Evolutionary conservation across 2,329 filamentous ascomycete species (phyloP).

Genomic region (Parastagonospora nodorum): DNA sequence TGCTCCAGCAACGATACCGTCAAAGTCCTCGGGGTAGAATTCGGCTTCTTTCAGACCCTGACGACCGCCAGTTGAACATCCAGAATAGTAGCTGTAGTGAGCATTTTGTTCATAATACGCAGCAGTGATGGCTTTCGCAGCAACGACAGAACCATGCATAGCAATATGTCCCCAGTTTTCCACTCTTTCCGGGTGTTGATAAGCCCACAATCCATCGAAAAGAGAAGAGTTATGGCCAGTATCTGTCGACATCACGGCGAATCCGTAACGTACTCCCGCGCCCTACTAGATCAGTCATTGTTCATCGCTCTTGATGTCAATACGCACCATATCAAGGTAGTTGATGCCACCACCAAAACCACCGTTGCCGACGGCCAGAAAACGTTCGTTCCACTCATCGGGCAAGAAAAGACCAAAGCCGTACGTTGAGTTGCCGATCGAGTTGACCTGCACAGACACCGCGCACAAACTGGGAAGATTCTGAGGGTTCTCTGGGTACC

Average conservation of each 20-base stretch:
- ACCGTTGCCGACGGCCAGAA: slow-evolving; percentile 52
- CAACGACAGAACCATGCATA: slow-evolving; percentile 55
- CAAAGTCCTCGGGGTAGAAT: slow-evolving; percentile 61
- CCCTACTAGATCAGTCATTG: slow-evolving; percentile 13
- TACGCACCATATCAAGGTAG: slow-evolving; percentile 54
- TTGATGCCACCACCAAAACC: slow-evolving; percentile 56
- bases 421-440: slow-evolving; percentile 41
- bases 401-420: slow-evolving; percentile 48
- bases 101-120: slow-evolving; percentile 55
- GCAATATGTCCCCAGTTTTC: slow-evolving; percentile 48
- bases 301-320: no score
- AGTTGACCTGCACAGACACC: slow-evolving; percentile 44
- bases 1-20: slow-evolving; percentile 61
- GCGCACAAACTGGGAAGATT: slow-evolving; percentile 47
- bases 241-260: slow-evolving; percentile 52
- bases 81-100: slow-evolving; percentile 59
- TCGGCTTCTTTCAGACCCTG: slow-evolving; percentile 63
- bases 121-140: slow-evolving; percentile 55
- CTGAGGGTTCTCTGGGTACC: slow-evolving; percentile 48
- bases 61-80: slow-evolving; percentile 65
- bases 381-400: slow-evolving; percentile 45
- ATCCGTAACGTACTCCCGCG: slow-evolving; percentile 45
- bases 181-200: slow-evolving; percentile 42
- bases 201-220: slow-evolving; percentile 45
- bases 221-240: slow-evolving; percentile 51